phyloP scores from a whole-genome alignment of 192 early-diverging fungal species.

The Backusella tuberculispora region DNA sequence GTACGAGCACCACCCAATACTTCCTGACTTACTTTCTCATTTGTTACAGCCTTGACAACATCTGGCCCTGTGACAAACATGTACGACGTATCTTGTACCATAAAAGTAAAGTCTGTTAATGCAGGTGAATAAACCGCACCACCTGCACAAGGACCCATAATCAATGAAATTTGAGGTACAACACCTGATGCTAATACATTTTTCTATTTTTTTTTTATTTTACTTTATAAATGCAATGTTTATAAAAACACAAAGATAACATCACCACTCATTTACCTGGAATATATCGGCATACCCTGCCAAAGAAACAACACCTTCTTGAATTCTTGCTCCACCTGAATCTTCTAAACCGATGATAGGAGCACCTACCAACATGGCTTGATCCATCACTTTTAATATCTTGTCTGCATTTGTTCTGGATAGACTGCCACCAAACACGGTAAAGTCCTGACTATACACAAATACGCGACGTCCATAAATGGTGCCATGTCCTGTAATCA shows the following conservation, averaged over 20 bases:
- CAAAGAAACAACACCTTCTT: slow-evolving; percentile 96
- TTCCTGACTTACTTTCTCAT: slow-evolving; percentile 94
- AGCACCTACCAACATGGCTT: slow-evolving; percentile 89
- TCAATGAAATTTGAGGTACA: slow-evolving; percentile 92
- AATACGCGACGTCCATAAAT: slow-evolving; percentile 90
- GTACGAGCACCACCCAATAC: slow-evolving; percentile 90
- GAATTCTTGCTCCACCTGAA: slow-evolving; percentile 97
- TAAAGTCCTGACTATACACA: slow-evolving; percentile 94
- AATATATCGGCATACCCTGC: slow-evolving; percentile 98
- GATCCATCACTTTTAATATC: slow-evolving; percentile 94
- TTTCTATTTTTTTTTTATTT: slow-evolving; percentile 35
- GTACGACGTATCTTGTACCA: slow-evolving; percentile 95
- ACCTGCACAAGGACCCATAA: slow-evolving; percentile 98
- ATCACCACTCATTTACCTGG: slow-evolving; percentile 45
- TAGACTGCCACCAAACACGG: slow-evolving; percentile 89
- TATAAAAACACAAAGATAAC: slow-evolving; percentile 18
- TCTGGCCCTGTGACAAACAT: slow-evolving; percentile 98
- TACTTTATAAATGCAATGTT: not conserved
- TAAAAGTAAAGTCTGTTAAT: slow-evolving; percentile 95
- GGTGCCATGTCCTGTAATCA: slow-evolving; percentile 95
- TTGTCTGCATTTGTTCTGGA: slow-evolving; percentile 89
- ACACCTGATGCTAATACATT: slow-evolving; percentile 94
- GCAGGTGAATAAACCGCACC: slow-evolving; percentile 98
- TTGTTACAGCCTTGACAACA: slow-evolving; percentile 94
- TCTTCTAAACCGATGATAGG: slow-evolving; percentile 96